These are phyloP conservation scores for Ajuga reptans DNA, from an alignment of 305 asterid genomes.

Conservation along the genomic window DNA sequence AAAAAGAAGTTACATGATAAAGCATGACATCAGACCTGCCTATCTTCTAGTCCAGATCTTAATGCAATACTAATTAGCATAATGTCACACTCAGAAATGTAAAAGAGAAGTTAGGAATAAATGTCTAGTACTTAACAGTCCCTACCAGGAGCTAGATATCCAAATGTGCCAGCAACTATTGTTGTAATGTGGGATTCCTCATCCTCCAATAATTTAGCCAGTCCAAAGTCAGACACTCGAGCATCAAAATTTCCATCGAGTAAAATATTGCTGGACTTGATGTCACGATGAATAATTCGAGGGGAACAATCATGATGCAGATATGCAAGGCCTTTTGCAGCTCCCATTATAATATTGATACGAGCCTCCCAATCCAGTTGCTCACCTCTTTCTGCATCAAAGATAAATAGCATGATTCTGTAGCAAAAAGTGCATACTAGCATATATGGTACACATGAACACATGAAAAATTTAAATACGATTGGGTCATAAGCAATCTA, in stretches of 20 bases:
- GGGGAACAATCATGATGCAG: constrained; percentile 96
- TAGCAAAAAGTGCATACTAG: neutral
- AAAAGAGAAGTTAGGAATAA: constrained; percentile 7
- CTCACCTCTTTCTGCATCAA: constrained; percentile 60
- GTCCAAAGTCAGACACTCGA: constrained; percentile 92
- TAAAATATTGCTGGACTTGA: constrained; percentile 85
- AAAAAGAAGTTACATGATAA: neutral
- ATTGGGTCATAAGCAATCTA: neutral
- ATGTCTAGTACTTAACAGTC: constrained; percentile 4
- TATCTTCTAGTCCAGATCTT: neutral
- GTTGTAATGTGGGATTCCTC: constrained; percentile 96
- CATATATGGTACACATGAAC: neutral
- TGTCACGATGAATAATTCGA: constrained; percentile 88
- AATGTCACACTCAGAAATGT: constrained; percentile 5
- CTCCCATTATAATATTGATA: constrained; percentile 70
- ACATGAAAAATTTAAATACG: constrained; percentile 5
- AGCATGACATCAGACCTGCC: neutral
- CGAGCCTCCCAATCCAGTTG: constrained; percentile 90
- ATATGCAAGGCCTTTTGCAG: constrained; percentile 87
- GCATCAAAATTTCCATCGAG: constrained; percentile 90
- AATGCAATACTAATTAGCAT: neutral
- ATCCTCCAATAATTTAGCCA: constrained; percentile 84
- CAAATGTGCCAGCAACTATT: constrained; percentile 96
- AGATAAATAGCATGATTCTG: constrained; percentile 13
- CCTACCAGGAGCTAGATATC: constrained; percentile 91